A percentile compares a stretch with the other conserved stretches of the same genome.
Evolutionary conservation across 495 filamentous ascomycete genomes (phyloP).

Genomic region (Hyaloscypha hepaticicola): DNA sequence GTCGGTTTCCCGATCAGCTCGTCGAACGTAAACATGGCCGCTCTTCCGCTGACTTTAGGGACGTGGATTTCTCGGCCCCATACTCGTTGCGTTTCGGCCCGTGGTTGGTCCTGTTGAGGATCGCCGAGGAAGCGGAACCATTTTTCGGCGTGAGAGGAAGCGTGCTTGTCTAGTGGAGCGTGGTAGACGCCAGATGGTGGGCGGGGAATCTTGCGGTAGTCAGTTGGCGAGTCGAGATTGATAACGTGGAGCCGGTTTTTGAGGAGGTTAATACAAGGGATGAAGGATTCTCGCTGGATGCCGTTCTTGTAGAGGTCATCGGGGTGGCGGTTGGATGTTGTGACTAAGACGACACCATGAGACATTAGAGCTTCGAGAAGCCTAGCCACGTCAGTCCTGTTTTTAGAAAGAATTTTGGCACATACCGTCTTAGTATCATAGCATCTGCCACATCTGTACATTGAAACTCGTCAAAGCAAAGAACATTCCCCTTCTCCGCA

Average conservation of each 20-base stretch:
- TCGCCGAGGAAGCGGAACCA: constrained; percentile 96
- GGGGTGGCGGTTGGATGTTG: constrained; percentile 95
- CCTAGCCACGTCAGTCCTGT: constrained; percentile 39
- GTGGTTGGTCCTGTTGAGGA: constrained; percentile 71
- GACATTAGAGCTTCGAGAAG: constrained; percentile 88
- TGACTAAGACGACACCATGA: constrained; percentile 93
- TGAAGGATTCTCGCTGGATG: constrained; percentile 91
- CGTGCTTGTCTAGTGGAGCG: constrained; percentile 71
- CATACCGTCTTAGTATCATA: constrained; percentile 84
- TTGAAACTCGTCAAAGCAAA: constrained; percentile 99
- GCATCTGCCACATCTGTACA: constrained; percentile 98
- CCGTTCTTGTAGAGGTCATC: constrained; percentile 97
- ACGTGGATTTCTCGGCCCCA: constrained; percentile 92
- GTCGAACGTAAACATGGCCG: constrained; percentile 85
- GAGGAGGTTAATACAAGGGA: constrained; percentile 91
- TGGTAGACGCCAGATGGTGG: constrained; percentile 94
- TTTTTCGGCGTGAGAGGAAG: constrained; percentile 77
- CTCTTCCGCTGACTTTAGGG: constrained; percentile 80
- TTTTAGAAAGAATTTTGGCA: not conserved
- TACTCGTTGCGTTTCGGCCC: constrained; percentile 73
- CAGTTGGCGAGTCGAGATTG: constrained; percentile 91
- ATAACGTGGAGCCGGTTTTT: constrained; percentile 80
- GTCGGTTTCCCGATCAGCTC: constrained; percentile 86
- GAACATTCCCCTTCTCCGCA: constrained; percentile 76
- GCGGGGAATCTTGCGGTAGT: constrained; percentile 95